Evolutionary conservation across 306 rosid species (phyloP).

Genomic region (Begonia peltatifolia): DNA sequence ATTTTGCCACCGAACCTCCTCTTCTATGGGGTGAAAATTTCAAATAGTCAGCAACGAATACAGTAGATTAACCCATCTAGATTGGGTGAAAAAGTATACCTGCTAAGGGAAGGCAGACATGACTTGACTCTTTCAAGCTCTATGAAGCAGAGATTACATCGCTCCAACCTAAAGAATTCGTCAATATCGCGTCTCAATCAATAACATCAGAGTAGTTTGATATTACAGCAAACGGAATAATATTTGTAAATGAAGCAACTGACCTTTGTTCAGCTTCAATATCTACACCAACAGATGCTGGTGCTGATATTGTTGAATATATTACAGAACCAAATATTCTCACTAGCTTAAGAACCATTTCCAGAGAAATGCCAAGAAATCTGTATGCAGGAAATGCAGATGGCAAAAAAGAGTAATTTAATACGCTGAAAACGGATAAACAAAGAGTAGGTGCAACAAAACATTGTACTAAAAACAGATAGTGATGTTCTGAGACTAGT

Average conservation of each 20-base stretch:
- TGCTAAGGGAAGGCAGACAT: slow-evolving; percentile 46
- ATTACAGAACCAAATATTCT: slow-evolving; percentile 76
- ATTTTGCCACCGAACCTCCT: slow-evolving; percentile 83
- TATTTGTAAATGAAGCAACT: not conserved
- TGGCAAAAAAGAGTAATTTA: not conserved
- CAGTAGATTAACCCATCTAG: not conserved
- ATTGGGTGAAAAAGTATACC: slow-evolving; percentile 25
- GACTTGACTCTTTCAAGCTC: slow-evolving; percentile 86
- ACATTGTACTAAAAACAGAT: too few relatives aligned
- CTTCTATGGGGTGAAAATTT: slow-evolving; percentile 42
- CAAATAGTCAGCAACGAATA: not conserved
- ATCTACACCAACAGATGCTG: slow-evolving; percentile 79
- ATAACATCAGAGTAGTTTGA: not conserved
- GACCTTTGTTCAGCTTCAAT: slow-evolving; percentile 96
- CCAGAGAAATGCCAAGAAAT: slow-evolving; percentile 64
- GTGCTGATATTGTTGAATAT: slow-evolving; percentile 67
- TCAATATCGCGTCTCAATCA: not conserved
- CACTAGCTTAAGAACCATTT: slow-evolving; percentile 84
- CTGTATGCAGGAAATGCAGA: slow-evolving; percentile 10
- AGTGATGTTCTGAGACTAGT: too few relatives aligned
- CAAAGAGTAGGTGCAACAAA: too few relatives aligned
- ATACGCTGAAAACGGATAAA: not conserved
- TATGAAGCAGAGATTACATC: slow-evolving; percentile 77
- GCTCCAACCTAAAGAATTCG: slow-evolving; percentile 59
- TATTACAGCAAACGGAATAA: not conserved